phyloP scores from a whole-genome alignment of 139 green algal genomes.

The Chlorella vulgaris region DNA sequence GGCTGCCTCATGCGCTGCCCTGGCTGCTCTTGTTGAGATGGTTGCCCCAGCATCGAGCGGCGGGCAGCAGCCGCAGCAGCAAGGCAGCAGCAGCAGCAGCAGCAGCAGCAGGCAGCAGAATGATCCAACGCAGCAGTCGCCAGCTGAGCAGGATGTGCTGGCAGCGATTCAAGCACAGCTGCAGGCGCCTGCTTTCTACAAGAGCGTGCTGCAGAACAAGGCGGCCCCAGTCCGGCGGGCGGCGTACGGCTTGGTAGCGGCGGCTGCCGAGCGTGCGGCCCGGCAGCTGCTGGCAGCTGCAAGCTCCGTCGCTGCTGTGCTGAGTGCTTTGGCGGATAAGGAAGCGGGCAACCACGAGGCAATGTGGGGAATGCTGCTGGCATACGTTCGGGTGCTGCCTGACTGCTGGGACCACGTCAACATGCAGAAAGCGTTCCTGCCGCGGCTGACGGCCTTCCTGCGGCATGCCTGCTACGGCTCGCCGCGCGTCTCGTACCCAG shows the following conservation, averaged over 20 bases:
- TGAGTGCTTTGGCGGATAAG: constrained; percentile 63
- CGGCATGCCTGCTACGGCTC: constrained; percentile 73
- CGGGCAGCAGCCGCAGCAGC: not conserved
- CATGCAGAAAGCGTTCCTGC: constrained; percentile 68
- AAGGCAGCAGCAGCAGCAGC: not conserved
- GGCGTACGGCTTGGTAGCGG: constrained; percentile 54
- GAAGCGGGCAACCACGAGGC: constrained; percentile 64
- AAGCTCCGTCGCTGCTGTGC: constrained; percentile 33
- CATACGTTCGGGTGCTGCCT: constrained; percentile 50
- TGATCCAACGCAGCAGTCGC: no score
- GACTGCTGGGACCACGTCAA: constrained; percentile 53
- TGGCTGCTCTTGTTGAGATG: constrained; percentile 62
- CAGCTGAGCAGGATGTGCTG: constrained; percentile 29
- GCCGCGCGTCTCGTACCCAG: constrained; percentile 52
- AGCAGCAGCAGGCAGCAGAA: not conserved
- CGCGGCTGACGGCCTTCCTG: constrained; percentile 69
- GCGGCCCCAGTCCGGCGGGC: constrained; percentile 46
- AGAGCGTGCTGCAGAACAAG: constrained; percentile 51
- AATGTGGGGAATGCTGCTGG: constrained; percentile 82
- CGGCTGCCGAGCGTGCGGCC: not conserved
- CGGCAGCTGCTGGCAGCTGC: constrained; percentile 12
- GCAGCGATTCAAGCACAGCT: constrained; percentile 24
- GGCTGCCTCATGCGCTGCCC: constrained; percentile 52
- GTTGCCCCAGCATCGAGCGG: not conserved
- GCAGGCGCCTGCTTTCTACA: constrained; percentile 51